Conservation (phyloP, 2,329 filamentous ascomycete genomes). For the Sporothrix brasiliensis region DNA sequence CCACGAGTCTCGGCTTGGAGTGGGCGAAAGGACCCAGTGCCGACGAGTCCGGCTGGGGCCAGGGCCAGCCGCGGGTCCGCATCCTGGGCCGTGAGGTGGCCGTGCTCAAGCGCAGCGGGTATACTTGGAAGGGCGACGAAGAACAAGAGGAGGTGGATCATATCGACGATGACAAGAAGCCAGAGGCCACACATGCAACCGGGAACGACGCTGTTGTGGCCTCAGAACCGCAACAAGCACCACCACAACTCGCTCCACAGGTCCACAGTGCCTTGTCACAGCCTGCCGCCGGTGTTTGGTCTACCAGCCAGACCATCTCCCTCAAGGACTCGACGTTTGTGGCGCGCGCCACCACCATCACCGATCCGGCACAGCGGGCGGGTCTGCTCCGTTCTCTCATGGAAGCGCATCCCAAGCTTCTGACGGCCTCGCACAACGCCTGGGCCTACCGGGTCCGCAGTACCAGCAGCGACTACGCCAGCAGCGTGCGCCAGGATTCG, state of each 20-base stretch:
- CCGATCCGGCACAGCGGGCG: conserved; percentile 47
- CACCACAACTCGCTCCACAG: conserved; percentile 25
- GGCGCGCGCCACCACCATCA: conserved; percentile 54
- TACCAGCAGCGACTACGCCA: background rate
- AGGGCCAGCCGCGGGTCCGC: conserved; percentile 72
- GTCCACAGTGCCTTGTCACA: conserved; percentile 31
- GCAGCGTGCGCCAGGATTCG: conserved; percentile 50
- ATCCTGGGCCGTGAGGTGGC: conserved; percentile 74
- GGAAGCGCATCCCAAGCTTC: conserved; percentile 52
- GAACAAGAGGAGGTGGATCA: conserved; percentile 37
- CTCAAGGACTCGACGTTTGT: conserved; percentile 61
- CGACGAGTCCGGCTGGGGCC: conserved; percentile 71
- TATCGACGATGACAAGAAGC: conserved; percentile 21
- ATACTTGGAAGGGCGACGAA: conserved; percentile 59
- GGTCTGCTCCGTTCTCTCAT: conserved; percentile 54
- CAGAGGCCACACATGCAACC: background rate
- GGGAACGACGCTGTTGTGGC: background rate
- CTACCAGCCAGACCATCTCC: conserved; percentile 54
- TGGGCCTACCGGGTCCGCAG: conserved; percentile 54
- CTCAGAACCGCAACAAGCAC: conserved; percentile 35
- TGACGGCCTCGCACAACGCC: conserved; percentile 61
- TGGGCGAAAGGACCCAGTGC: conserved; percentile 66
- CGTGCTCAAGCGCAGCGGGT: conserved; percentile 77
- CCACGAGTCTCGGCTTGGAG: conserved; percentile 72
- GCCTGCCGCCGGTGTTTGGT: conserved; percentile 48